Evolutionary conservation across 495 filamentous ascomycete genomes (phyloP), one percentile per base, ranked within the genome.

Genomic region (Cercophora sp.): DNA sequence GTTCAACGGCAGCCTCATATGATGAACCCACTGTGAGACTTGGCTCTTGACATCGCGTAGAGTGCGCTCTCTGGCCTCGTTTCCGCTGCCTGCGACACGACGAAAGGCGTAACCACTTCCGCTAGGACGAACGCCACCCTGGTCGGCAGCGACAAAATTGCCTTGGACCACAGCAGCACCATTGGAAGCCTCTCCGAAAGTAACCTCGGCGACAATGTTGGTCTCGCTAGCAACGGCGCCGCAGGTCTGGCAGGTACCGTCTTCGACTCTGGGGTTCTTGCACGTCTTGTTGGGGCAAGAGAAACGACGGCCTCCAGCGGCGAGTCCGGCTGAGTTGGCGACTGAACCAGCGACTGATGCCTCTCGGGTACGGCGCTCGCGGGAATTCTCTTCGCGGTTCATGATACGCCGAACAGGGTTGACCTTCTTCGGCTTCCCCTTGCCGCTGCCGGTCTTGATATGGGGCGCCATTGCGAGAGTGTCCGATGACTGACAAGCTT

Each of bases 121-220:
- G 68, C 65, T 67, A 3, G 55, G 69, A 13, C 67, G 68, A 1
- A 75, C 70, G n/a, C 64, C 62, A 6, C 77, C 79, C 62, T 94
- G 87, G 66, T 87, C 86, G 53, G 88, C 88, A 32, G 84, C 87
- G 44, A 98, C 80, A 72, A 83, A 91, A 43, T 81, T 87, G 57
- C 93, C 93, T 63, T 96, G 89, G 8, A 96, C 87, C n/a, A 91
- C 79, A 25, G 92, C 90, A 44, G 89, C 91, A 58, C 93, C 93
- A 20, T 79, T 80, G 0, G 85, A 77, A 32, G 78, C 84, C 69
- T 96, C 90, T 43, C 90, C 90, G 60, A 96, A 98, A 4, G 82
- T 83, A 45, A 97, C 79, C 62, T 98, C 93, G 18, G 89, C 80
- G 47, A 96, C 90, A 49, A 97, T 95, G 57, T 94, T 88, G 54